Evolutionary conservation across 345 rosid genomes (phyloP), one percentile per base, ranked within the genome.

Genomic region (Lagerstroemia speciosa): DNA sequence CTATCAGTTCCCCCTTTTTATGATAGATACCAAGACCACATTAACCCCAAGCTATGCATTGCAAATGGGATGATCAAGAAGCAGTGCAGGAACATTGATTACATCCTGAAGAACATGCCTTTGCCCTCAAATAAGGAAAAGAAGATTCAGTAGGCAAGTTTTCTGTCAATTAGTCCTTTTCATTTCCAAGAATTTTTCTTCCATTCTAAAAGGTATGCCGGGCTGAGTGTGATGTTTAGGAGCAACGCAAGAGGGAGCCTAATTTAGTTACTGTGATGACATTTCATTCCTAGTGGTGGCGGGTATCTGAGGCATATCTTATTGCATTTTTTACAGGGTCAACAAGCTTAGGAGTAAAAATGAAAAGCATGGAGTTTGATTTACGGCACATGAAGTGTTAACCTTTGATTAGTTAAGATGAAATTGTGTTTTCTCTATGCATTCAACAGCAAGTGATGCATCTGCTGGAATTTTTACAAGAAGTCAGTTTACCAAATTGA

Each of bases 141-240:
- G 85, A 94, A 89, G 82, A 78, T 68, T 70, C 84, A 82, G 72
- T 89, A 91, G 93, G 83, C 73, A 82, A 78, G 85, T 70, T 40
- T 62, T 26, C 63, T 67, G 11, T 33, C 41, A n/a, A 55, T 55
- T 53, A n/a, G 14, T 53, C 30, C 24, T 24, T 26, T 0, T 9
- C 17, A 58, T 30, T 27, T 58, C 63, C 33, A 58, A 14, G 34
- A 30, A 27, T 14, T 14, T 14, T 8, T 58, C 34, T 15, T 11
- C 19, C 31, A 26, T 12, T 27, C 14, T 27, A 15, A 30, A 30
- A 14, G 29, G 14, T 14, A 58, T 27, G 34, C 29, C 24, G 22
- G 24, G 9, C 5, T 6, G 24, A 17, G 24, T 10, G 1, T 57
- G 8, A 10, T n/a, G 3, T 27, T 27, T 27, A 5, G 12, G 15